Conservation (phyloP, 1,284 basidiomycete species). For the Ceratobasidium theobromae region DNA sequence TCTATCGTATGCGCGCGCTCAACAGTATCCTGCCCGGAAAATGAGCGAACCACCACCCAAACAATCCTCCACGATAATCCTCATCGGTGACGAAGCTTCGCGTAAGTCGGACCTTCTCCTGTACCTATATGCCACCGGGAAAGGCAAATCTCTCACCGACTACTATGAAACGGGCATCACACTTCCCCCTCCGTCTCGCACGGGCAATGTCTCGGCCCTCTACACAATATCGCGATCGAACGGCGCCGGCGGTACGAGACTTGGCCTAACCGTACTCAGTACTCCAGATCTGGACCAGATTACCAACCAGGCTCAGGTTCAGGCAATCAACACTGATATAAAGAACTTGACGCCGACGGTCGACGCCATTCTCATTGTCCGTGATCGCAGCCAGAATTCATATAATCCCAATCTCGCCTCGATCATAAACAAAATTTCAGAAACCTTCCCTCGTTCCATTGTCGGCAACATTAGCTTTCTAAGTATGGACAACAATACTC, state of each 20-base stretch:
- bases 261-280: not conserved
- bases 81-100: not conserved
- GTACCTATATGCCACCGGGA: not conserved
- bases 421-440: not conserved
- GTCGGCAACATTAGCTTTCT: not conserved
- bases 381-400: not conserved
- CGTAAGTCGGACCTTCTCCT: not conserved
- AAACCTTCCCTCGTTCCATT: not conserved
- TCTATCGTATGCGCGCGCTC: too few relatives aligned
- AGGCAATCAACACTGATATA: not conserved
- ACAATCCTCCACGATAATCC: not conserved
- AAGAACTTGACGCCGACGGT: not conserved
- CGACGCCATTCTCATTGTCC: not conserved
- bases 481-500: too few relatives aligned
- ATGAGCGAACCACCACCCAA: too few relatives aligned
- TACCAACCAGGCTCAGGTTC: not conserved
- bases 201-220: too few relatives aligned
- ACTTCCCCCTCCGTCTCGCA: too few relatives aligned
- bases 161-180: too few relatives aligned
- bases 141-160: not conserved
- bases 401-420: not conserved
- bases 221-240: too few relatives aligned
- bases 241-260: not conserved
- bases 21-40: too few relatives aligned
- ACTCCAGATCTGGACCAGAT: not conserved